A percentile compares a stretch with the other conserved stretches of the same genome.
Evolutionary conservation across 768 basidiomycete species (phyloP).

Genomic region (Cystofilobasidium macerans): DNA sequence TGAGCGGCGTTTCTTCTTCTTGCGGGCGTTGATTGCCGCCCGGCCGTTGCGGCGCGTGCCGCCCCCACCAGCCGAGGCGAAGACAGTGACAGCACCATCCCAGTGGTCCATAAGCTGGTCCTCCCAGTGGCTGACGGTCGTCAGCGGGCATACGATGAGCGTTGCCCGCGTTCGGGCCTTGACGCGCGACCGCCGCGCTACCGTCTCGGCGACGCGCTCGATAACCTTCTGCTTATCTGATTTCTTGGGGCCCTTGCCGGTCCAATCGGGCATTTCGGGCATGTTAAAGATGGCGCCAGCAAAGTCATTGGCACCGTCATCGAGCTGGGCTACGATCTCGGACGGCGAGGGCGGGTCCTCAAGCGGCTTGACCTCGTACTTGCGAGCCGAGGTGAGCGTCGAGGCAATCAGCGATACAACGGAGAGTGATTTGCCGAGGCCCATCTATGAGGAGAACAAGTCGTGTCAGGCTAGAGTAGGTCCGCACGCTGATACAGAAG

Average conservation of each 20-base stretch:
- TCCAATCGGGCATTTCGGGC: conserved; percentile 42
- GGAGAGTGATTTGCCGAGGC: conserved; percentile 92
- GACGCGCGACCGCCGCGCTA: conserved; percentile 31
- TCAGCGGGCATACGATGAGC: conserved; percentile 89
- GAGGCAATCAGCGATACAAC: conserved; percentile 86
- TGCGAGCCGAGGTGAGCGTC: conserved; percentile 58
- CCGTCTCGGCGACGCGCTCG: conserved; percentile 62
- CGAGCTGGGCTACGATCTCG: conserved; percentile 20
- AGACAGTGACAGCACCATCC: conserved; percentile 71
- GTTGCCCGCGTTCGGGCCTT: conserved; percentile 65
- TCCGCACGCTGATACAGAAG: neutral
- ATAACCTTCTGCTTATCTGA: conserved; percentile 51
- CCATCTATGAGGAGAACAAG: conserved; percentile 58
- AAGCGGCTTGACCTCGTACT: conserved; percentile 54
- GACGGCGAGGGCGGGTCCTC: conserved; percentile 23
- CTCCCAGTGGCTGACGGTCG: conserved; percentile 97
- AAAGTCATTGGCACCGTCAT: conserved; percentile 24
- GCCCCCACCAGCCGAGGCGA: conserved; percentile 43
- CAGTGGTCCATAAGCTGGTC: conserved; percentile 97
- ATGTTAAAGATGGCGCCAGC: conserved; percentile 71
- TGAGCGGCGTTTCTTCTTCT: conserved; percentile 11
- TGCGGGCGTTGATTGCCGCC: neutral
- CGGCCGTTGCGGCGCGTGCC: conserved; percentile 1
- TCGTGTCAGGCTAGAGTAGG: neutral
- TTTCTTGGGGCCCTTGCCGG: conserved; percentile 40